Conservation (phyloP, 148 eudicot species). For the Pharnaceum exiguum region DNA sequence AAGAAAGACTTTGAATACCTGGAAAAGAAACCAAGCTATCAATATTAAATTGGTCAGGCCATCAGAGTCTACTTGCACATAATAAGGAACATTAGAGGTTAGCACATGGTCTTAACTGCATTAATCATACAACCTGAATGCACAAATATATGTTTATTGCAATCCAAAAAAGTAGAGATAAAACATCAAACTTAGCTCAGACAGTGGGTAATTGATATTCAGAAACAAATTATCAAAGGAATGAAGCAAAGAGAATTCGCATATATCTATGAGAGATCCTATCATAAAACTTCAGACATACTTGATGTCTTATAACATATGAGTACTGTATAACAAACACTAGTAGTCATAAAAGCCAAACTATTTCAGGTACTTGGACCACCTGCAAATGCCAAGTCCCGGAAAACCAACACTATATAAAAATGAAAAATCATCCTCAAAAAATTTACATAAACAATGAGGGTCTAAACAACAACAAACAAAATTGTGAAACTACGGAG, state of each 20-base stretch:
- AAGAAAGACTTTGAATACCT: too few species aligned
- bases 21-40: too few species aligned
- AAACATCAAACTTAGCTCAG: too few species aligned
- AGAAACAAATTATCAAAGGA: too few species aligned
- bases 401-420: conserved; percentile 20
- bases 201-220: too few species aligned
- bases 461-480: not conserved
- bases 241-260: conserved; percentile 5
- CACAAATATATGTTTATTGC: too few species aligned
- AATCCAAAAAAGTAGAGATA: too few species aligned
- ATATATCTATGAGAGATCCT: conserved; percentile 1
- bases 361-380: conserved; percentile 26
- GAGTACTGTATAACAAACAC: conserved; percentile 21
- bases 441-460: conserved; percentile 18
- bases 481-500: conserved; percentile 7
- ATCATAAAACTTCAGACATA: not conserved
- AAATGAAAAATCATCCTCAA: conserved; percentile 4
- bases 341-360: conserved; percentile 19
- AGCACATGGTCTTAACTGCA: too few species aligned
- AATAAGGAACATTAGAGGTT: too few species aligned
- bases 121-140: too few species aligned
- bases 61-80: too few species aligned
- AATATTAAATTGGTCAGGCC: too few species aligned
- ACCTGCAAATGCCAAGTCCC: conserved; percentile 31
- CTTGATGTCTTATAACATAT: conserved; percentile 13